Evolutionary conservation across 768 basidiomycete species (phyloP), one percentile per base, ranked within the genome.

Genomic region (Inosperma sp.): DNA sequence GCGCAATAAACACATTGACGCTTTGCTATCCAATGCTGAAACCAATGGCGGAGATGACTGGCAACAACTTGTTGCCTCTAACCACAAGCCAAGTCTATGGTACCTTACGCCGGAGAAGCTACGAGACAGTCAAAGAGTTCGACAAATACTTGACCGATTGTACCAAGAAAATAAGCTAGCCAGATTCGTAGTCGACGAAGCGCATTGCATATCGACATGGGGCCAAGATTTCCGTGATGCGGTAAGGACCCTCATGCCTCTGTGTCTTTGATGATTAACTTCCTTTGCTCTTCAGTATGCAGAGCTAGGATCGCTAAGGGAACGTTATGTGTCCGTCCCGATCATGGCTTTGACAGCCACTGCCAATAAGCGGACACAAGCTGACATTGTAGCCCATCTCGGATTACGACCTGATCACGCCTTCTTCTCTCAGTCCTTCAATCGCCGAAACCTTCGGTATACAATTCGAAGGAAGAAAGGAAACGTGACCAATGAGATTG

Each of bases 261-360:
- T 34, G 13, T 14, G 42, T 23, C 5, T 50, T 49, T 29, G 26
- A 29, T 35, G 35, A 39, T 25, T 34, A 42, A 33, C 30, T 31
- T 49, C 19, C 37, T 48, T n/a, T 30, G 43, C 49, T 14, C 53
- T 48, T 5, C 34, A 95, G 87, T 92, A 92, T 63, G 76, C 79
- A 47, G 69, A 74, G 22, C 71, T 97, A 31, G 79, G 79, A 12
- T 65, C 73, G 26, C 76, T 97, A 29, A 85, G 93, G 37, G 71
- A 77, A 12, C 79, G 80, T 13, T 97, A 81, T 69, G 88, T 90
- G 0, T 66, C 76, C 6, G 77, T 93, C 0, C 95, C 96, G 0
- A 87, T 98, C 59, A 96, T 97, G 82, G 96, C 96, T 0, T 76
- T 98, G 39, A 99, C 96, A 0, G 96, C 93, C 6, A 99, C 95